Base-by-base conservation (phyloP, 139 green algal genomes). In the Asterochloris sp. region DNA sequence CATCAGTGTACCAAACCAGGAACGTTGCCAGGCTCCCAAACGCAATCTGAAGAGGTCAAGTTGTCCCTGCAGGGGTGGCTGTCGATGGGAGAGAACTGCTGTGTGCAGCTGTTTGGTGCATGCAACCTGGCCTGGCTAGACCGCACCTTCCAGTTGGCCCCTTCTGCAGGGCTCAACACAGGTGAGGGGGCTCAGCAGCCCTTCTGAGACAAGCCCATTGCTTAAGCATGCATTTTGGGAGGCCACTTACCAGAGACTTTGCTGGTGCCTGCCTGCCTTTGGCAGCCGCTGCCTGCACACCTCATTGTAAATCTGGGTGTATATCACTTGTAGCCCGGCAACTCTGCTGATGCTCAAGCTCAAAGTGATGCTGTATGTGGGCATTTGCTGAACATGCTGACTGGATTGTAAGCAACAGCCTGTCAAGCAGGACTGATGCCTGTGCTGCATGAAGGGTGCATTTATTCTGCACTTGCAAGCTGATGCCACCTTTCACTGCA, bases 51-150 rank as follows among this genome's bases (percentile, higher is more conserved):
- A 85, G 27, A 61, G 73, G 13, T 92, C 38, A 6, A 6, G 6
- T 2, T 6, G 6, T 54, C 4, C 38, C 38, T 54, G 38, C 38
- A 54, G 38, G 88, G 87, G 69, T 78, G 26, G 61, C 62, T 78
- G 73, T 90, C 15, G 61, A 62, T 15, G 28, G 62, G 0, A 47
- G 67, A 0, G 62, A 80, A 2, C 63, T 91, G 2, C 38, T 6
- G 38, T 6, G 6, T 54, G 12, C 73, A 85, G 23, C 63, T 92
- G n/a, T 92, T 88, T 78, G 78, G 83, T 4, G 84, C 87, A 14
- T 87, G 80, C 83, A 91, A 90, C 82, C 79, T 91, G 38, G 85
- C 87, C 10, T 83, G 79, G 64, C 76, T 92, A n/a, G 89, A 92
- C 74, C 83, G 87, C 74, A 89, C 86, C 69, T 91, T 87, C 54